Base-by-base conservation (phyloP, 108 stramenopile species). In the Discostella pseudostelligera region DNA sequence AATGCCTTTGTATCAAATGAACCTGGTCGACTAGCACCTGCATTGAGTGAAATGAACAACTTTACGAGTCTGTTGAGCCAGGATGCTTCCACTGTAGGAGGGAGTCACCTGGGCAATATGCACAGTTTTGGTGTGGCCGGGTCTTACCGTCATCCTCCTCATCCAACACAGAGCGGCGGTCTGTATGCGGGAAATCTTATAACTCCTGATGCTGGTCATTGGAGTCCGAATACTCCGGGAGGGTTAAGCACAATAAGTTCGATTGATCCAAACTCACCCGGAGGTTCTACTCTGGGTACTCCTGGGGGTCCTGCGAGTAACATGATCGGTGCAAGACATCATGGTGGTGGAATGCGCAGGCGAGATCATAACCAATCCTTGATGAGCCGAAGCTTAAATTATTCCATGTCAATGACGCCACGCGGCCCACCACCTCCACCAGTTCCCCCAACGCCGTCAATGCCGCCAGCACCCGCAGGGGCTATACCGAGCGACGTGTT, bases 11-110 rank as follows among this genome's bases (percentile, higher is more conserved):
- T 77, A 2, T 73, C 88, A 17, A 50, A 69, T 40, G 91, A 92
- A 37, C 88, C 88, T 10, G 91, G 91, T n/a, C 59, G 66, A 0
- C 69, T 89, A 22, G 82, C 91, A 19, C 78, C 85, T 16, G 57
- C 88, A 19, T 56, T 92, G 19, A 81, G 76, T 11, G 79, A 85
- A 65, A 92, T 92, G 91, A 92, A 92, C 60, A 92, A 92, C 51
- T 87, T 87, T 74, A 85, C 88, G 10, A 80, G 83, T n/a, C 77
- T 75, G 13, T 37, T 75, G 20, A 67, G 65, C 2, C 74, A 75
- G 47, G 74, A 75, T 48, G 44, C 51, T 16, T 75, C 74, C 22
- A 55, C 39, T 26, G 57, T 42, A 42, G 45, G 39, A 16, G 65
- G 46, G 7, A 37, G 42, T 49, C 63, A 55, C 13, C 3, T 28